Conservation (phyloP, 371 early-diverging fungal genomes). For the Lichtheimia ramosa region DNA sequence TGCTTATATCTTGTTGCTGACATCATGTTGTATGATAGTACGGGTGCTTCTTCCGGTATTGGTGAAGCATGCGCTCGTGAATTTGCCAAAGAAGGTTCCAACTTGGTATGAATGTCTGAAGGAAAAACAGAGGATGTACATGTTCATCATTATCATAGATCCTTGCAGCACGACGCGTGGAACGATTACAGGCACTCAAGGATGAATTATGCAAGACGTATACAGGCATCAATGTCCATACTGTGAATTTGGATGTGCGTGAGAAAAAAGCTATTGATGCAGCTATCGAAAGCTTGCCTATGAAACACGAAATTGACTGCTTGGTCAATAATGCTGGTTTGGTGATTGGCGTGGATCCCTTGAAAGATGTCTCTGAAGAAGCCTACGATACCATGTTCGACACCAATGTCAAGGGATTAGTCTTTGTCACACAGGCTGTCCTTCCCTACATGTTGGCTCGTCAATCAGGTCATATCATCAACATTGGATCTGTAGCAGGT, state of each 20-base stretch:
- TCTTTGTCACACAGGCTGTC: conserved; percentile 78
- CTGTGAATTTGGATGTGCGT: conserved; percentile 74
- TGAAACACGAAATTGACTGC: conserved; percentile 37
- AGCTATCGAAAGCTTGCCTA: conserved; percentile 54
- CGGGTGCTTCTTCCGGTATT: conserved; percentile 90
- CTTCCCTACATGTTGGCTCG: conserved; percentile 79
- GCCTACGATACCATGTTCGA: conserved; percentile 83
- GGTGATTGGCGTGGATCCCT: conserved; percentile 80
- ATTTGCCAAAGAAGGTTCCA: conserved; percentile 80
- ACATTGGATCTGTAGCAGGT: conserved; percentile 83
- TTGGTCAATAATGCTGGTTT: conserved; percentile 59
- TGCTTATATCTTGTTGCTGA: neutral
- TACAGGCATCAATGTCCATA: conserved; percentile 57
- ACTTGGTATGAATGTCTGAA: conserved; percentile 52
- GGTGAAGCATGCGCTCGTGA: conserved; percentile 84
- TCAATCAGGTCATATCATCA: conserved; percentile 82
- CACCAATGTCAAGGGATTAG: conserved; percentile 88
- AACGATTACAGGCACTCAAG: conserved; percentile 63
- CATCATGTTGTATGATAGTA: conserved; percentile 41
- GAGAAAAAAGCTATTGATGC: conserved; percentile 54
- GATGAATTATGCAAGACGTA: conserved; percentile 43
- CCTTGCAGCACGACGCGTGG: conserved; percentile 76
- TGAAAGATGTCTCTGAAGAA: conserved; percentile 62
- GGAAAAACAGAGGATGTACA: too few species aligned
- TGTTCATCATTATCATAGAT: conserved; percentile 34